These are phyloP conservation scores for Raddia distichophylla DNA, from an alignment of 176 grass and related monocot species.

Conservation along the genomic window DNA sequence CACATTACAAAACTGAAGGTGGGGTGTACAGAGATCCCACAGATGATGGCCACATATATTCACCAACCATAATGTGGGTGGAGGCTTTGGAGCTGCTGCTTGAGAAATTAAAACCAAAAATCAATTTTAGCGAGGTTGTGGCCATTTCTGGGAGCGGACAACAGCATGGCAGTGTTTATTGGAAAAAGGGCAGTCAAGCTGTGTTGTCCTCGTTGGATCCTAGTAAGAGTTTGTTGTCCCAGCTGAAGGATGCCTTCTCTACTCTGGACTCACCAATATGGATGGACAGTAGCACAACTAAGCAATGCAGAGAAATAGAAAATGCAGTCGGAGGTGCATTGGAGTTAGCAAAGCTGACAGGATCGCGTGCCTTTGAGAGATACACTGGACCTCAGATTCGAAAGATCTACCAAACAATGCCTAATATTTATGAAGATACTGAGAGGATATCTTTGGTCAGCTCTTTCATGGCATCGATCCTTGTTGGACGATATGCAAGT, in stretches of 20 bases:
- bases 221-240: slow-evolving; percentile 57
- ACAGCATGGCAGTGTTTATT: slow-evolving; percentile 96
- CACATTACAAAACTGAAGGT: slow-evolving; percentile 83
- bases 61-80: slow-evolving; percentile 93
- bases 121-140: slow-evolving; percentile 67
- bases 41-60: slow-evolving; percentile 76
- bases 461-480: slow-evolving; percentile 89
- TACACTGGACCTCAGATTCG: slow-evolving; percentile 90
- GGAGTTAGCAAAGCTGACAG: slow-evolving; percentile 87
- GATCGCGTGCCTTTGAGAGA: slow-evolving; percentile 88
- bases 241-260: slow-evolving; percentile 79
- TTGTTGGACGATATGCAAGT: slow-evolving; percentile 80
- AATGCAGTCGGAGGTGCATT: slow-evolving; percentile 80
- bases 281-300: slow-evolving; percentile 97
- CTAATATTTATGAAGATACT: slow-evolving; percentile 65
- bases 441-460: slow-evolving; percentile 96
- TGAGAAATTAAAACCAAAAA: slow-evolving; percentile 75
- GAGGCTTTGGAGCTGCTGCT: slow-evolving; percentile 87
- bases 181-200: slow-evolving; percentile 72
- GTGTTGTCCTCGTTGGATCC: slow-evolving; percentile 72
- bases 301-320: slow-evolving; percentile 94
- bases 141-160: slow-evolving; percentile 89
- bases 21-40: slow-evolving; percentile 82
- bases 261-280: slow-evolving; percentile 83
- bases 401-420: slow-evolving; percentile 68